phyloP scores from a whole-genome alignment of 768 basidiomycete species.

The Daedalea quercina region DNA sequence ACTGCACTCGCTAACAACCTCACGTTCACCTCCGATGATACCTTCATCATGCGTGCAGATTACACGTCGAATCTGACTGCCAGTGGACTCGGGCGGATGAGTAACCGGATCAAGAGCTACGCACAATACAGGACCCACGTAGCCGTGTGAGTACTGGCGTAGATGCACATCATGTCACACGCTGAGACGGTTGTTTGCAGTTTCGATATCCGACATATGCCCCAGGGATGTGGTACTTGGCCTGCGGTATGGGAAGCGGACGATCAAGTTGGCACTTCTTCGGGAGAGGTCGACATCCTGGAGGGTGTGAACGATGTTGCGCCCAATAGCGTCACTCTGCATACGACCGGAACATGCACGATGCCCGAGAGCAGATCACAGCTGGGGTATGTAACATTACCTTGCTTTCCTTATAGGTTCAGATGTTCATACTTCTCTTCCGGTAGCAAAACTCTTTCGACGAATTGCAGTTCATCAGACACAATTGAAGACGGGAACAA shows the following conservation, averaged over 20 bases:
- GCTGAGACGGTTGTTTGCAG: background rate
- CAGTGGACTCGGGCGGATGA: conserved; percentile 49
- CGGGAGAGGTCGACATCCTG: conserved; percentile 1
- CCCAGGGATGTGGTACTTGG: conserved; percentile 47
- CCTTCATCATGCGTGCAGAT: conserved; percentile 53
- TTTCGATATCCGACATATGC: conserved; percentile 46
- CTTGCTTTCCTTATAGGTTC: background rate
- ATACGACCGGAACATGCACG: conserved; percentile 40
- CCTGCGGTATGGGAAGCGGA: conserved; percentile 51
- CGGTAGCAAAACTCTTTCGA: conserved; percentile 9
- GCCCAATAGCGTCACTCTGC: conserved; percentile 47
- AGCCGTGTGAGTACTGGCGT: conserved; percentile 35
- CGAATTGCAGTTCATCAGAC: conserved; percentile 35
- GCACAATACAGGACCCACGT: conserved; percentile 47
- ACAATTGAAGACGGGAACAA: conserved; percentile 37
- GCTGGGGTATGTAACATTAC: conserved; percentile 31
- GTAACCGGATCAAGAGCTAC: conserved; percentile 48
- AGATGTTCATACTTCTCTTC: background rate
- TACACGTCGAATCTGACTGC: conserved; percentile 37
- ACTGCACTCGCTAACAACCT: conserved; percentile 50
- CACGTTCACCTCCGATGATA: conserved; percentile 45
- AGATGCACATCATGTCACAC: background rate
- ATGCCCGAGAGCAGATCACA: conserved; percentile 42
- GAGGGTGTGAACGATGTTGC: conserved; percentile 46
- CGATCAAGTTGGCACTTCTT: conserved; percentile 5